phyloP scores from a whole-genome alignment of 768 basidiomycete species.

The Tubosaeta sp. region DNA sequence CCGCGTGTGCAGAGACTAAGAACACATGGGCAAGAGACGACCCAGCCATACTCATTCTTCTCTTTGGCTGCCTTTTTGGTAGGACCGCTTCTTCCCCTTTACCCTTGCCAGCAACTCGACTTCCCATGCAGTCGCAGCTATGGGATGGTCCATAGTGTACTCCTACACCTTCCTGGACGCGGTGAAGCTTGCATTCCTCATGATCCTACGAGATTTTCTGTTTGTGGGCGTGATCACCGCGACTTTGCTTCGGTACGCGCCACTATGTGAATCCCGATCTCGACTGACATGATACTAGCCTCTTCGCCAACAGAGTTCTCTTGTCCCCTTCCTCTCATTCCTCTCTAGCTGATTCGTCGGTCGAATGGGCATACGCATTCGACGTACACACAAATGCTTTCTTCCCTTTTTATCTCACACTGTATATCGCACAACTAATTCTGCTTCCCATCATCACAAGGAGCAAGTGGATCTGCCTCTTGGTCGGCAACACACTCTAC shows the following conservation, averaged over 20 bases:
- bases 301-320: constrained; percentile 67
- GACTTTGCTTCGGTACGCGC: constrained; percentile 64
- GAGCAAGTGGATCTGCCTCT: constrained; percentile 91
- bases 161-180: constrained; percentile 53
- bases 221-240: constrained; percentile 70
- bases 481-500: constrained; percentile 77
- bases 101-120: not conserved
- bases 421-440: constrained; percentile 86
- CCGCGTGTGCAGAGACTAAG: constrained; percentile 71
- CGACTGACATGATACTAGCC: constrained; percentile 37
- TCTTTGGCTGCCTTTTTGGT: constrained; percentile 77
- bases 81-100: not conserved
- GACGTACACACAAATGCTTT: constrained; percentile 97
- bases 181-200: constrained; percentile 64
- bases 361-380: constrained; percentile 94
- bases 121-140: constrained; percentile 57
- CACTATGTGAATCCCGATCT: constrained; percentile 1
- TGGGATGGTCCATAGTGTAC: constrained; percentile 86
- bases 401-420: constrained; percentile 87
- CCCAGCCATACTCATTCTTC: constrained; percentile 88
- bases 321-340: constrained; percentile 71
- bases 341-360: constrained; percentile 61
- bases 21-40: constrained; percentile 98
- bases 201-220: constrained; percentile 89
- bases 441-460: constrained; percentile 78